These are phyloP conservation scores for Fusarium verticillioides DNA, from an alignment of 2,329 filamentous ascomycete species.

Conservation along the genomic window DNA sequence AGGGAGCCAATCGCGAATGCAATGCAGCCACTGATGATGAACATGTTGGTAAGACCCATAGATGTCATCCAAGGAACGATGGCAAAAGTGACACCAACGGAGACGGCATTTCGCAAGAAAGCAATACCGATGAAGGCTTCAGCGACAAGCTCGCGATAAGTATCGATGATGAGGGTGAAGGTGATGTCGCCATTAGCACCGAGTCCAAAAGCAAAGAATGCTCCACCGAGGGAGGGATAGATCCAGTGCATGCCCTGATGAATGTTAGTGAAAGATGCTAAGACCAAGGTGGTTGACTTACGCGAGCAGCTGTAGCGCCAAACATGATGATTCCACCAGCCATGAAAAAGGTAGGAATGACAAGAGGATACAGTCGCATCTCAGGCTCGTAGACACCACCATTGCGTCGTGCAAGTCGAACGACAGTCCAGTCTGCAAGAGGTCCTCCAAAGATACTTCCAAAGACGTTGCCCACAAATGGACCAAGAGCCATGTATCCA, in stretches of 20 bases:
- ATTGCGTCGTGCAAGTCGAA: slow-evolving; percentile 52
- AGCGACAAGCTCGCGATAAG: slow-evolving; percentile 47
- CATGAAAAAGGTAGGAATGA: slow-evolving; percentile 48
- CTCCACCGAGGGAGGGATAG: slow-evolving; percentile 51
- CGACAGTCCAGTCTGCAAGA: slow-evolving; percentile 52
- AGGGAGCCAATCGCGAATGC: slow-evolving; percentile 40
- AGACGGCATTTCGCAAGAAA: slow-evolving; percentile 48
- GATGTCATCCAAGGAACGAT: slow-evolving; percentile 46
- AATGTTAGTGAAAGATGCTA: neutral
- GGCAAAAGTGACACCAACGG: slow-evolving; percentile 45
- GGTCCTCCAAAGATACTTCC: slow-evolving; percentile 54
- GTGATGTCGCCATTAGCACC: slow-evolving; percentile 52
- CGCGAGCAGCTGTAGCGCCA: slow-evolving; percentile 50
- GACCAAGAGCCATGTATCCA: slow-evolving; percentile 46
- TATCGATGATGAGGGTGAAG: slow-evolving; percentile 51
- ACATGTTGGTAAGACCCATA: slow-evolving; percentile 48
- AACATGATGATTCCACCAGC: slow-evolving; percentile 54
- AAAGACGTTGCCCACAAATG: slow-evolving; percentile 53
- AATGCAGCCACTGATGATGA: slow-evolving; percentile 40
- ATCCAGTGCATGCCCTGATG: slow-evolving; percentile 57
- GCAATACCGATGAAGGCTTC: slow-evolving; percentile 48
- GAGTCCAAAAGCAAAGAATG: slow-evolving; percentile 52
- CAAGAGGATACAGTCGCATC: slow-evolving; percentile 52
- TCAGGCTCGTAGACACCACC: slow-evolving; percentile 57
- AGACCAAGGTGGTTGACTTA: slow-evolving; percentile 24